Evolutionary conservation across 805 yeast genomes (phyloP).

Genomic region (Saccharomyces jurei): DNA sequence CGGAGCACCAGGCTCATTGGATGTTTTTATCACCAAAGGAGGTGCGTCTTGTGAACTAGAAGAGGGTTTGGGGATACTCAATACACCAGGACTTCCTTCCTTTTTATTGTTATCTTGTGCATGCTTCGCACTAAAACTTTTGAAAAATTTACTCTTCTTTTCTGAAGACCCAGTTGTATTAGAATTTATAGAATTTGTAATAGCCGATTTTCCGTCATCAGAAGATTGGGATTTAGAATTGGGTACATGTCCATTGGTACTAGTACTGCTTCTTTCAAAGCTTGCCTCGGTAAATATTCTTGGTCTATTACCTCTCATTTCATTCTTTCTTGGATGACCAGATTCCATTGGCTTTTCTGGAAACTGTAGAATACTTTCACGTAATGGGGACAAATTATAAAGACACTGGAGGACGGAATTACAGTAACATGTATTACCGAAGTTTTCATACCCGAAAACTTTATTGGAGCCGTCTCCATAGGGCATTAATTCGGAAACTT

Average conservation of each 20-base stretch:
- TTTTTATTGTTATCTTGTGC: neutral
- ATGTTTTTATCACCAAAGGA: neutral
- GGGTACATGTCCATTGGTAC: constrained; percentile 1
- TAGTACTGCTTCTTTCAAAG: constrained; percentile 5
- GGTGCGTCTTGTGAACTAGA: neutral
- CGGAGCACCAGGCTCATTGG: neutral
- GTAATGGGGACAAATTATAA: constrained; percentile 62
- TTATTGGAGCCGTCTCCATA: constrained; percentile 64
- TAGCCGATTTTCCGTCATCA: neutral
- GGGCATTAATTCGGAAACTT: constrained; percentile 27
- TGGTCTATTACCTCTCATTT: constrained; percentile 35
- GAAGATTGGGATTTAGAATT: neutral
- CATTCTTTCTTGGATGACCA: constrained; percentile 32
- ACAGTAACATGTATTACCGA: constrained; percentile 89
- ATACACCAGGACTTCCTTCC: neutral
- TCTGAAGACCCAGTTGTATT: neutral
- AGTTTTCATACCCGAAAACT: constrained; percentile 73
- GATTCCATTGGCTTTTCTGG: constrained; percentile 33
- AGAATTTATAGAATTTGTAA: neutral
- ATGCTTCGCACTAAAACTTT: neutral
- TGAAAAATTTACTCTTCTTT: neutral
- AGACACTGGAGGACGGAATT: constrained; percentile 86
- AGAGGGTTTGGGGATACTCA: neutral
- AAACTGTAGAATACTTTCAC: constrained; percentile 44
- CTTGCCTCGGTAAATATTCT: constrained; percentile 20